A percentile compares a stretch with the other conserved stretches of the same genome.
Evolutionary conservation across 169 alveolate genomes (phyloP).

Genomic region (Plasmodium blacklocki): DNA sequence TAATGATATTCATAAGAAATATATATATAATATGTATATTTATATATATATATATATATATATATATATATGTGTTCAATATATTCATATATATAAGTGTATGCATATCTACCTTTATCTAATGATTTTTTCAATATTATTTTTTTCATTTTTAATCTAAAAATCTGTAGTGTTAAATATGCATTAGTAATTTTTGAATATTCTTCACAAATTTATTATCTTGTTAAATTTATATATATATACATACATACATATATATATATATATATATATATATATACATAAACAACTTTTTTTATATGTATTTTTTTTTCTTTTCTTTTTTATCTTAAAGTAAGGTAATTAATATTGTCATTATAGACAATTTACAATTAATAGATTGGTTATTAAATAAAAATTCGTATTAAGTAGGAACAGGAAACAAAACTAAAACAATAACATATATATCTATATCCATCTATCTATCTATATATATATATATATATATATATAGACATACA

Average conservation of each 20-base stretch:
- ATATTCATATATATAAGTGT: slow-evolving; percentile 4
- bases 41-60: background rate
- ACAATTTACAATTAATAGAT: slow-evolving; percentile 29
- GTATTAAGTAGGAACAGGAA: slow-evolving; percentile 19
- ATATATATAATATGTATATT: background rate
- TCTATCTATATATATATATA: slow-evolving; percentile 7
- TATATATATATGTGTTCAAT: background rate
- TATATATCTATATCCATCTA: background rate
- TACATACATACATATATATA: background rate
- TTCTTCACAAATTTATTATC: background rate
- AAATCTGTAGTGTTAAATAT: no score
- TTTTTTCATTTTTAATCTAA: background rate
- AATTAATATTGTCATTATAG: slow-evolving; percentile 33
- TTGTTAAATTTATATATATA: background rate
- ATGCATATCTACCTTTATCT: background rate
- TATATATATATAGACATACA: background rate
- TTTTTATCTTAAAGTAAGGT: slow-evolving; percentile 51
- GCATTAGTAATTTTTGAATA: background rate
- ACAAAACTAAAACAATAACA: slow-evolving; percentile 19
- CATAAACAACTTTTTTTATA: background rate
- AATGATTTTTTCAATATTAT: background rate
- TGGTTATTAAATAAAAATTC: slow-evolving; percentile 29
- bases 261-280: background rate
- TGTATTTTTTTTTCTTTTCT: slow-evolving; percentile 13
- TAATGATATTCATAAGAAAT: background rate